phyloP scores from a whole-genome alignment of 352 stramenopile genomes.

The Hyphochytrium catenoides region DNA sequence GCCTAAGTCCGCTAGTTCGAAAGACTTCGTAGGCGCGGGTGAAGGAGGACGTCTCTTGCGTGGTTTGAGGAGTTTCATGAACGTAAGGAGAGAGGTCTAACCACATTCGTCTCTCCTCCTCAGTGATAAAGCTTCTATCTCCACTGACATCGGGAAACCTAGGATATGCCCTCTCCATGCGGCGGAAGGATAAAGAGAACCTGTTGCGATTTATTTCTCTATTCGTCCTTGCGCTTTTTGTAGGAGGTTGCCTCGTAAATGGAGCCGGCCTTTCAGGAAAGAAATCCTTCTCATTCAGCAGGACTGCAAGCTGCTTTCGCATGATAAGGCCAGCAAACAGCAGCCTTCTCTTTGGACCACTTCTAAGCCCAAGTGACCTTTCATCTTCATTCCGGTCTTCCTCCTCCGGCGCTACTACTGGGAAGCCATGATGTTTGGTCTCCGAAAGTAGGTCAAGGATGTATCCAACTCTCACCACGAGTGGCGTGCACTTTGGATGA shows the following conservation, averaged over 20 bases:
- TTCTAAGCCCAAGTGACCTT: too few relatives aligned
- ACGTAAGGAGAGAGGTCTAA: conserved; percentile 90
- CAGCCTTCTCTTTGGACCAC: too few relatives aligned
- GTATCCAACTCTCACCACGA: conserved; percentile 71
- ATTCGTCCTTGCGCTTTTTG: conserved; percentile 16
- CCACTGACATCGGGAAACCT: conserved; percentile 36
- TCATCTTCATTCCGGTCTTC: conserved; percentile 43
- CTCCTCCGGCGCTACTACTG: conserved; percentile 53
- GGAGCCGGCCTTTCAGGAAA: conserved; percentile 31
- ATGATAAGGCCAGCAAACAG: conserved; percentile 56
- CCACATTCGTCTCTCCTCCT: conserved; percentile 67
- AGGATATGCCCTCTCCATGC: conserved; percentile 56
- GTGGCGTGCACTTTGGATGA: conserved; percentile 76
- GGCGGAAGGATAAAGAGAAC: conserved; percentile 14
- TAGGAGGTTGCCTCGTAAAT: conserved; percentile 29
- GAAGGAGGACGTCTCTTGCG: conserved; percentile 84
- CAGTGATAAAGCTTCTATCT: conserved; percentile 13
- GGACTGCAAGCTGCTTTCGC: conserved; percentile 44
- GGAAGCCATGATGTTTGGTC: conserved; percentile 60
- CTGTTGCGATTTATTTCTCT: background rate
- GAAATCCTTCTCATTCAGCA: conserved; percentile 39
- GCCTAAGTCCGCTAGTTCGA: conserved; percentile 80
- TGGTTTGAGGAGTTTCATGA: conserved; percentile 84
- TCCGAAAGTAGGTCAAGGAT: conserved; percentile 74
- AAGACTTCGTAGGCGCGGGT: conserved; percentile 88